Evolutionary conservation across 1,139 yeast genomes (phyloP).

Genomic region (Kluyveromyces sp.): DNA sequence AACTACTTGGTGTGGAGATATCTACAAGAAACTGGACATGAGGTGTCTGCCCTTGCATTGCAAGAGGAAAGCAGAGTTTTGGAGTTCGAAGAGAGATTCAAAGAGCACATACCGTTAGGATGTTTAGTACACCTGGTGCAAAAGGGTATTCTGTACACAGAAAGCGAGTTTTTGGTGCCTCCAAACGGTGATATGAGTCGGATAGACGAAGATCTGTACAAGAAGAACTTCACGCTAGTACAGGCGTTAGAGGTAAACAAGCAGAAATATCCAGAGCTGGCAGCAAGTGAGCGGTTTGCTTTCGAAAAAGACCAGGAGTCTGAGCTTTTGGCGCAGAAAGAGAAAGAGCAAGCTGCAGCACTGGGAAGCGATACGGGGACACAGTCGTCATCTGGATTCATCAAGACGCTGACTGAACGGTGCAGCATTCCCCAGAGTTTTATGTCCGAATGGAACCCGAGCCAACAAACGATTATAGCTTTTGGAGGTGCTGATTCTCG

Average conservation of each 20-base stretch:
- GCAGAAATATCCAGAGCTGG: slow-evolving; percentile 30
- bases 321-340: slow-evolving; percentile 9
- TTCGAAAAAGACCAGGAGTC: slow-evolving; percentile 16
- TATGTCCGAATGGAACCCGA: slow-evolving; percentile 39
- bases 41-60: slow-evolving; percentile 73
- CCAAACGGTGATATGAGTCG: slow-evolving; percentile 30
- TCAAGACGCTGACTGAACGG: slow-evolving; percentile 32
- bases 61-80: slow-evolving; percentile 67
- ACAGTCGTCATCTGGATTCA: slow-evolving; percentile 18
- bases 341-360: slow-evolving; percentile 9
- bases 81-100: slow-evolving; percentile 47
- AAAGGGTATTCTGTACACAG: slow-evolving; percentile 70
- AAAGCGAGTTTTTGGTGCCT: slow-evolving; percentile 44
- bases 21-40: slow-evolving; percentile 78
- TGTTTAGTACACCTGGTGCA: slow-evolving; percentile 75
- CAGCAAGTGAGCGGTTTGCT: slow-evolving; percentile 30
- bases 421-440: slow-evolving; percentile 32
- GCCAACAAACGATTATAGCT: slow-evolving; percentile 31
- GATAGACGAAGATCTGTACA: slow-evolving; percentile 21
- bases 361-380: not conserved
- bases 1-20: slow-evolving; percentile 93
- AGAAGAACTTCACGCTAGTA: slow-evolving; percentile 34
- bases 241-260: slow-evolving; percentile 35
- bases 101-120: slow-evolving; percentile 56
- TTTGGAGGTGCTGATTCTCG: slow-evolving; percentile 37